phyloP scores from a whole-genome alignment of 129 eudicot genomes.

The Helianthus annuus region DNA sequence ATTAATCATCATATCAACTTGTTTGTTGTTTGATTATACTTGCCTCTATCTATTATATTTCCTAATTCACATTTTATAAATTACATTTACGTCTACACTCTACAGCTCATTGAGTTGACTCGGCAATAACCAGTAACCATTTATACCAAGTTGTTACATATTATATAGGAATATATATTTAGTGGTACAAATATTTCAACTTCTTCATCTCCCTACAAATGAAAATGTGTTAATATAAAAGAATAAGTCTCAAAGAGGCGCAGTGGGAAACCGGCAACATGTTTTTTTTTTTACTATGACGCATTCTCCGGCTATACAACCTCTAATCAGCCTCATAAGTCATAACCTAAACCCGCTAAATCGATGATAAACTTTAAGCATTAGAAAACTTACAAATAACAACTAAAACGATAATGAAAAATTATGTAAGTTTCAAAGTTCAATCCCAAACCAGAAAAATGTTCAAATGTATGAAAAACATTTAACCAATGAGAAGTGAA shows the following conservation, averaged over 20 bases:
- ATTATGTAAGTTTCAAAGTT: background rate
- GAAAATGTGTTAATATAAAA: background rate
- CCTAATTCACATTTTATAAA: background rate
- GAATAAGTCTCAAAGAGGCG: background rate
- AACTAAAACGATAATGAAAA: background rate
- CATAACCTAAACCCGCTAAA: background rate
- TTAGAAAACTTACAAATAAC: background rate
- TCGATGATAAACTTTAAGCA: background rate
- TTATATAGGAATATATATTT: background rate
- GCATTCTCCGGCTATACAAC: slow-evolving; percentile 1
- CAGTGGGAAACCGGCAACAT: background rate
- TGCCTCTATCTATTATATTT: background rate
- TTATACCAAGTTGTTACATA: background rate
- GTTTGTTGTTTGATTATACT: background rate
- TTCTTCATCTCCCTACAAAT: background rate
- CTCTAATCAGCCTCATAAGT: background rate
- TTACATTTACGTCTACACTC: background rate
- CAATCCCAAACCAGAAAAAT: background rate
- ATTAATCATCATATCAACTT: background rate
- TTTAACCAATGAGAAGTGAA: background rate
- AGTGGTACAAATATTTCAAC: background rate
- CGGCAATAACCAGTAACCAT: background rate
- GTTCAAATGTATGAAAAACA: background rate
- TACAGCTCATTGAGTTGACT: background rate
- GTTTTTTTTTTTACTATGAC: background rate